Evolutionary conservation across 2,329 filamentous ascomycete genomes (phyloP).

Genomic region (Huntiella decipiens): DNA sequence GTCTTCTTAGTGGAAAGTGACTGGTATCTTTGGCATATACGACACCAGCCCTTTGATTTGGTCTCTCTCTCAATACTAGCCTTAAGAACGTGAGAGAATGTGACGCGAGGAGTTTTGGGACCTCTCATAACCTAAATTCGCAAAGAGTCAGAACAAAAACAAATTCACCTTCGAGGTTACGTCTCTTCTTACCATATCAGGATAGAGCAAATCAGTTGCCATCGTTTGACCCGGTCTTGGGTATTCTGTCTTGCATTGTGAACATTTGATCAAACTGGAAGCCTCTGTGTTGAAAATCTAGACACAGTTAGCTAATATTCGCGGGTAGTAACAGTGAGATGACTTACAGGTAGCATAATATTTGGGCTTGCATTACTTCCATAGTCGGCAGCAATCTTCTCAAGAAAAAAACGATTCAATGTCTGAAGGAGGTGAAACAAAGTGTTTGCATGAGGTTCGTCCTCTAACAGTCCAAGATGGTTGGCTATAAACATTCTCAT

Average conservation of each 20-base stretch:
- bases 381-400: constrained; percentile 62
- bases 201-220: constrained; percentile 75
- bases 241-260: constrained; percentile 73
- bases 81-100: constrained; percentile 84
- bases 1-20: constrained; percentile 70
- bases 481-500: constrained; percentile 19
- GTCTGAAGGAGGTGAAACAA: constrained; percentile 55
- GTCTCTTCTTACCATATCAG: constrained; percentile 17
- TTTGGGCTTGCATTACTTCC: constrained; percentile 38
- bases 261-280: constrained; percentile 59
- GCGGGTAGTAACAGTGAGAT: background rate
- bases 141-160: no score
- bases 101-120: constrained; percentile 34
- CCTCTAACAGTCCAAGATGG: constrained; percentile 66
- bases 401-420: constrained; percentile 67
- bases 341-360: constrained; percentile 47
- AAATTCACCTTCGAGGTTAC: no score
- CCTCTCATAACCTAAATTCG: constrained; percentile 19
- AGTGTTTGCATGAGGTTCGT: constrained; percentile 55
- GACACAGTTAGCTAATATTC: background rate
- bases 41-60: constrained; percentile 83
- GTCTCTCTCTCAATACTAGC: constrained; percentile 78
- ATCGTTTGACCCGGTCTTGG: constrained; percentile 60
- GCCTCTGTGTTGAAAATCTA: constrained; percentile 49
- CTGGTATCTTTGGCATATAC: constrained; percentile 77